Evolutionary conservation across 768 basidiomycete genomes (phyloP), one percentile per base, ranked within the genome.

Genomic region (Suillus discolor): DNA sequence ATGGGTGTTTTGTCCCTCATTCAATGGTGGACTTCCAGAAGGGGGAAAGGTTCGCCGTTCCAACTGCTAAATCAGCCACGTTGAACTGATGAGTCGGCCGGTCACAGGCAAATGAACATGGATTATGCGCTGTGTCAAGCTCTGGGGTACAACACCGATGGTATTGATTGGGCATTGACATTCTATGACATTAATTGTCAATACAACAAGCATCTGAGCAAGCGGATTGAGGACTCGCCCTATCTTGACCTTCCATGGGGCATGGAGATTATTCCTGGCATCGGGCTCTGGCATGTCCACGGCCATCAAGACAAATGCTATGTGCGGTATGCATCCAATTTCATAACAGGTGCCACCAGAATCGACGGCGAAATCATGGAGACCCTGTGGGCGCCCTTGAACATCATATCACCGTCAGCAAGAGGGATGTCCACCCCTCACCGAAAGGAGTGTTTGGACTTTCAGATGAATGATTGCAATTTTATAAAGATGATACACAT

Each of bases 361-460:
- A 42, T 70, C 44, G 57, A 55, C 16, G 68, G 74, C 47, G 65
- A 65, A 8, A 75, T 75, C 66, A 69, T 65, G 0, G 65, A 70
- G 25, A 70, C 61, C 20, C 71, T 39, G 38, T 39, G 11, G 38
- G 11, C 38, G 12, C 38, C 38, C 1, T 39, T 39, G 3, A 39
- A 39, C 38, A 39, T 39, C 3, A 39, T 11, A 39, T 41, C 6
- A 42, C 41, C 2, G 16, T 15, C 15, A 1, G 41, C 4, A 3
- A 44, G 18, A 18, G 42, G 18, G 42, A 44, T 44, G 42, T 44
- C 18, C 0, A 44, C 42, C 16, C 42, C 42, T 6, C 42, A 44
- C 42, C 0, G 6, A 44, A 44, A 44, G 42, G 42, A 44, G 16
- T 44, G 42, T 18, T 18, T 44, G 6, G 42, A 44, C 4, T 44